Base-by-base conservation (phyloP, 345 rosid species). In the Trapa bicornis region DNA sequence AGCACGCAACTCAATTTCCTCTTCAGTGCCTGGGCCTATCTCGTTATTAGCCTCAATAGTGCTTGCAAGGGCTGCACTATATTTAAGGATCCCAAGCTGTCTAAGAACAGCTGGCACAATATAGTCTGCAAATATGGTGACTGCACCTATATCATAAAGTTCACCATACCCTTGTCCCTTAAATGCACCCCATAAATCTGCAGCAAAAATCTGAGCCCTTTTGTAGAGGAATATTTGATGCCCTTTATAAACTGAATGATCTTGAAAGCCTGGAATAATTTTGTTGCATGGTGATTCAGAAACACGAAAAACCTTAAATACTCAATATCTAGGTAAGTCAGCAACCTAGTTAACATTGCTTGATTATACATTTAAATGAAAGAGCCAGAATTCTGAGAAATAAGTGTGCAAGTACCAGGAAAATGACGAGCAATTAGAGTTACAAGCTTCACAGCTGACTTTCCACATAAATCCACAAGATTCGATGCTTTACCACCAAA, bases 111-210 rank as follows among this genome's bases (percentile, higher is more conserved):
- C 92, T 16, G 92, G 92, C 64, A 89, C 87, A 66, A 85, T 82
- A 43, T 85, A 89, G 80, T 89, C 96, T 4, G 92, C 96, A 78
- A 89, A 89, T 73, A 89, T 89, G 47, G 92, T 89, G 57, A 89
- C 68, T 14, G 90, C 81, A 47, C 79, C 75, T 73, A 89, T 77
- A 65, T 87, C 96, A 39, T 69, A 33, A 71, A 89, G 85, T 67
- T 89, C 90, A 66, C 96, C 96, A 75, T 80, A 83, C 60, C 87
- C 77, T 70, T 81, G 76, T 39, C 96, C 92, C 77, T 85, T 85
- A 82, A 89, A 89, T 71, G 96, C 90, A 38, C 96, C 96, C 83
- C 83, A 82, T 67, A 89, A 72, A 79, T 89, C 96, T 15, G 92
- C 84, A 65, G 80, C 87, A 83, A 87, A 85, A 70, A 87, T 89